Evolutionary conservation across 140 eudicot genomes (phyloP).

Genomic region (Senecio squalidus): DNA sequence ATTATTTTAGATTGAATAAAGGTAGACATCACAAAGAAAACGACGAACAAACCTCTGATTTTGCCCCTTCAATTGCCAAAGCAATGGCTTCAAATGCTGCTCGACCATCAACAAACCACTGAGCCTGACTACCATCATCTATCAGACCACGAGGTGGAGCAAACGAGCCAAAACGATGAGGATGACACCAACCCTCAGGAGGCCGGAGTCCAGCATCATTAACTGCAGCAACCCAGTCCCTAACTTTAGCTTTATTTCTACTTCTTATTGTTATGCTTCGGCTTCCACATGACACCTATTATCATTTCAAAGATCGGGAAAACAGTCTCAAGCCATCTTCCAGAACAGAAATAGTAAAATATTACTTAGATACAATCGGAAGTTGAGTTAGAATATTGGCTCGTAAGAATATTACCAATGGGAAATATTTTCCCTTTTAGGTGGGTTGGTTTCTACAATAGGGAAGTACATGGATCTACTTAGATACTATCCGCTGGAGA

Average conservation of each 20-base stretch:
- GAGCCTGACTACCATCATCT: conserved; percentile 94
- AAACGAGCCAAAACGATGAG: conserved; percentile 94
- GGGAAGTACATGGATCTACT: background rate
- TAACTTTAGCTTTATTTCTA: conserved; percentile 61
- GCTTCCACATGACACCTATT: conserved; percentile 89
- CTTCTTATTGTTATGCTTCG: conserved; percentile 74
- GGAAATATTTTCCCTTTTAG: too few relatives aligned
- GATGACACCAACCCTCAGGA: conserved; percentile 99
- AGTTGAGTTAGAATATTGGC: background rate
- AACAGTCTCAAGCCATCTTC: conserved; percentile 1
- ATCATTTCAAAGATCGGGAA: conserved; percentile 23
- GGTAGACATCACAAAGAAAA: conserved; percentile 3
- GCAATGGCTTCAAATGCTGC: conserved; percentile 98
- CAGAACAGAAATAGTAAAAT: too few relatives aligned
- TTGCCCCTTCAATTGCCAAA: conserved; percentile 87
- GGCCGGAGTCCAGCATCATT: conserved; percentile 97
- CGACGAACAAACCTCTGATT: conserved; percentile 69
- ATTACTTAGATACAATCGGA: too few relatives aligned
- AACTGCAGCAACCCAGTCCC: conserved; percentile 92
- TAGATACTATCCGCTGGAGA: background rate
- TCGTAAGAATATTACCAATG: background rate
- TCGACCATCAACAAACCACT: conserved; percentile 97
- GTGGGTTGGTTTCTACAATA: background rate
- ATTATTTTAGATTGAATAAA: background rate
- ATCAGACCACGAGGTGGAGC: conserved; percentile 94